Base-by-base conservation (phyloP, 352 stramenopile species). In the Pythium dissotocum region DNA sequence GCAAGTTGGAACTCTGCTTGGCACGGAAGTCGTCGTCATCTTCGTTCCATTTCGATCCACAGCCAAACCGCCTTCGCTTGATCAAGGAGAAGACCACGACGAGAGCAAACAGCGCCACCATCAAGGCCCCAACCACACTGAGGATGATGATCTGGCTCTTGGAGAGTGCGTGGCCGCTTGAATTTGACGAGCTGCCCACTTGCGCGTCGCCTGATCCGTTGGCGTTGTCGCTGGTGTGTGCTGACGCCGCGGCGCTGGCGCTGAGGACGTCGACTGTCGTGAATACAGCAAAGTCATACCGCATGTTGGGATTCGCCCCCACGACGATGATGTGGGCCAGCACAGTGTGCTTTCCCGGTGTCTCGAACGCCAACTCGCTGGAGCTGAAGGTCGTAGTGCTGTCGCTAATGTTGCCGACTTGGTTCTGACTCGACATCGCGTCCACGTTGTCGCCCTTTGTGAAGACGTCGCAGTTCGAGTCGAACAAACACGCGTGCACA, bases 221-320 rank as follows among this genome's bases (percentile, higher is more conserved):
- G 21, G 32, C 13, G 10, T 61, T 32, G 54, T 40, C 28, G 28
- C 28, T 30, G 28, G 28, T 26, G 9, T 26, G 52, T 36, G 6
- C 9, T 7, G 6, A 14, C 7, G 13, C 14, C 32, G 28, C 53
- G 18, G 30, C 49, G 14, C 9, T 52, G 40, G 10, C 32, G 12
- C 28, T 36, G 6, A 63, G 8, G 13, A 75, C 40, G 12, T 67
- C 44, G 6, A 77, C 36, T 4, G 63, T 71, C 18, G 58, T 69
- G 63, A 73, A 79, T 4, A 65, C 69, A 10, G 72, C 61, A 57
- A 82, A 82, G 51, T 84, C 77, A 40, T 74, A 78, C 4, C 70
- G 59, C 5, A 51, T 57, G 35, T 77, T 53, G 21, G 61, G 36
- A 18, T 33, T 59, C 4, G 46, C n/a, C 6, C 60, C 65, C 0